Percentiles rank a stretch among this genome's conserved stretches.
These are phyloP conservation scores for Coniferiporia sulphurascens DNA, from an alignment of 1,284 basidiomycete genomes.

Conservation along the genomic window DNA sequence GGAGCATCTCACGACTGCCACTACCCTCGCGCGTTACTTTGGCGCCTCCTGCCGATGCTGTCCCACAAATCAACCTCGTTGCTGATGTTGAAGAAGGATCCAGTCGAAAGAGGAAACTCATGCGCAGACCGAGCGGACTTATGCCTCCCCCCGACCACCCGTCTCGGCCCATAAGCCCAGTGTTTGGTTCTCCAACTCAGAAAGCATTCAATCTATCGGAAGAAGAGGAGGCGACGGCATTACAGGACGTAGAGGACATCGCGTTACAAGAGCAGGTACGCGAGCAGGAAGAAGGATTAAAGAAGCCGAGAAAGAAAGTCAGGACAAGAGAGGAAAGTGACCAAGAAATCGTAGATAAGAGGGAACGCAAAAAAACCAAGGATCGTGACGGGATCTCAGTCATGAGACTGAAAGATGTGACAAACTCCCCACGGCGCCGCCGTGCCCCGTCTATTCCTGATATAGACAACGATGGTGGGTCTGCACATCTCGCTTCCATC, in stretches of 20 bases:
- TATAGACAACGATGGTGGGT: slow-evolving; percentile 31
- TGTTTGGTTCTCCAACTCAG: slow-evolving; percentile 58
- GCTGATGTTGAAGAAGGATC: slow-evolving; percentile 27
- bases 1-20: slow-evolving; percentile 13
- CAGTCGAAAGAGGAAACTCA: slow-evolving; percentile 44
- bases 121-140: slow-evolving; percentile 64
- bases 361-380: slow-evolving; percentile 21
- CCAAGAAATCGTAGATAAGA: slow-evolving; percentile 28
- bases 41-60: slow-evolving; percentile 21
- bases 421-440: slow-evolving; percentile 45
- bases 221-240: slow-evolving; percentile 44
- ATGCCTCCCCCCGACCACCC: slow-evolving; percentile 37
- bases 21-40: slow-evolving; percentile 33
- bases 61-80: slow-evolving; percentile 29
- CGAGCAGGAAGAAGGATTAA: slow-evolving; percentile 35
- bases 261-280: slow-evolving; percentile 28
- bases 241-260: slow-evolving; percentile 26
- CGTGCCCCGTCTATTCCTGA: slow-evolving; percentile 34
- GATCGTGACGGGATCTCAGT: slow-evolving; percentile 29
- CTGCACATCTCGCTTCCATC: background rate
- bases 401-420: slow-evolving; percentile 58
- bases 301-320: slow-evolving; percentile 29
- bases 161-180: slow-evolving; percentile 55
- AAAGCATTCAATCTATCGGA: slow-evolving; percentile 50
- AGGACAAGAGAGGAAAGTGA: slow-evolving; percentile 33